Evolutionary conservation across 345 rosid species (phyloP), one percentile per base, ranked within the genome.

Genomic region (Eucalyptus coolabah): DNA sequence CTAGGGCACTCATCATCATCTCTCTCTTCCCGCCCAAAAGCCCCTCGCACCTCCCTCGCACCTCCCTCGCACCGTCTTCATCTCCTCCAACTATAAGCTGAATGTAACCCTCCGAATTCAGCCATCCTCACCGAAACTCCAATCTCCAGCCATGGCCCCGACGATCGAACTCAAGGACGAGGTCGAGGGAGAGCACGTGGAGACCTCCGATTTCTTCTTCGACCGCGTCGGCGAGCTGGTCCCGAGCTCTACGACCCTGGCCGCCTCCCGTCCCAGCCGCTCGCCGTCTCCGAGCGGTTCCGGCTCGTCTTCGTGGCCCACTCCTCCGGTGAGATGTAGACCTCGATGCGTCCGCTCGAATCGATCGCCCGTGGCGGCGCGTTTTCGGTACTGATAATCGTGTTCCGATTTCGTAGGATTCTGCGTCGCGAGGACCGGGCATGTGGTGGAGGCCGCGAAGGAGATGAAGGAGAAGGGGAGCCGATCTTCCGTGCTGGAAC

Each of bases 231-330:
- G 99, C 59, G 94, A 91, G 88, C 91, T 97, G 77, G 88, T 98
- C 42, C 95, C 85, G 14, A 2, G 86, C 87, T 50, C 45, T 97
- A 92, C 93, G 92, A 94, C 82, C 90, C 91, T 47, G 92, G 90
- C 50, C 92, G 83, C 88, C 95, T 96, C 91, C 99, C 99, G 6
- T 90, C 95, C 67, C 96, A 92, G 88, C 96, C 99, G 81, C 96
- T 98, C 54, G 97, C 97, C 86, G 90, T 96, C 91, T 95, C 99
- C 87, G 92, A 95, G 82, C 90, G 86, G 86, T 93, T 77, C 89
- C 92, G 89, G 80, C 90, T 96, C 65, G 88, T 96, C 86, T 96
- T 98, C 87, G 89, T 96, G 72, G 99, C 97, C 37, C 95, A 97
- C 92, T 88, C 98, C 47, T 94, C 94, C 16, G 99, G 99, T 97